Conservation (phyloP, 2,329 filamentous ascomycete species). For the Aspergillus versicolor region DNA sequence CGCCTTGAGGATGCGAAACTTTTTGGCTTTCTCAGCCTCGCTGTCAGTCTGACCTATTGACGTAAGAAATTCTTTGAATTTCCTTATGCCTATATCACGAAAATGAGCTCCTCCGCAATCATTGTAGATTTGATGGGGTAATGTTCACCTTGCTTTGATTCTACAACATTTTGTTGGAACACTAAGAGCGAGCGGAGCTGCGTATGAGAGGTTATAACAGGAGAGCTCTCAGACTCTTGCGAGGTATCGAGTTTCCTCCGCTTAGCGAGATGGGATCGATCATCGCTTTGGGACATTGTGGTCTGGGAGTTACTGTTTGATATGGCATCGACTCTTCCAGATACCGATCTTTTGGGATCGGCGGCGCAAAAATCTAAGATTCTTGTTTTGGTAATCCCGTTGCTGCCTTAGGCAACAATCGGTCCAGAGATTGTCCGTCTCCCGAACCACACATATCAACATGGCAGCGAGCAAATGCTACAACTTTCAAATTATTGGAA, state of each 20-base stretch:
- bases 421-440: background rate
- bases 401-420: background rate
- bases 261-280: slow-evolving; percentile 36
- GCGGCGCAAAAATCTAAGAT: slow-evolving; percentile 11
- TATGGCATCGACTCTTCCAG: slow-evolving; percentile 1
- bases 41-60: slow-evolving; percentile 39
- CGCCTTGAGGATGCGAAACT: slow-evolving; percentile 44
- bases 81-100: slow-evolving; percentile 36
- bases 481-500: too few relatives aligned
- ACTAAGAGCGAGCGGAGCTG: slow-evolving; percentile 68
- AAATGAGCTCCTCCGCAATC: background rate
- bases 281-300: slow-evolving; percentile 36
- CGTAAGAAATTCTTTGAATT: slow-evolving; percentile 46
- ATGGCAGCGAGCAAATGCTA: too few relatives aligned
- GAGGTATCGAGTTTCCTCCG: slow-evolving; percentile 40
- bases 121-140: background rate
- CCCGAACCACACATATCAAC: too few relatives aligned
- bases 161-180: slow-evolving; percentile 66
- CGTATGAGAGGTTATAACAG: slow-evolving; percentile 49
- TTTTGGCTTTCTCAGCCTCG: slow-evolving; percentile 37
- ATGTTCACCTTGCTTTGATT: slow-evolving; percentile 63
- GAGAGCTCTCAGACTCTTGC: slow-evolving; percentile 14
- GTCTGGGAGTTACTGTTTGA: slow-evolving; percentile 12
- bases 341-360: background rate
- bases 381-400: background rate